phyloP scores from a whole-genome alignment of 805 yeast genomes.

The Metschnikowia proteae region DNA sequence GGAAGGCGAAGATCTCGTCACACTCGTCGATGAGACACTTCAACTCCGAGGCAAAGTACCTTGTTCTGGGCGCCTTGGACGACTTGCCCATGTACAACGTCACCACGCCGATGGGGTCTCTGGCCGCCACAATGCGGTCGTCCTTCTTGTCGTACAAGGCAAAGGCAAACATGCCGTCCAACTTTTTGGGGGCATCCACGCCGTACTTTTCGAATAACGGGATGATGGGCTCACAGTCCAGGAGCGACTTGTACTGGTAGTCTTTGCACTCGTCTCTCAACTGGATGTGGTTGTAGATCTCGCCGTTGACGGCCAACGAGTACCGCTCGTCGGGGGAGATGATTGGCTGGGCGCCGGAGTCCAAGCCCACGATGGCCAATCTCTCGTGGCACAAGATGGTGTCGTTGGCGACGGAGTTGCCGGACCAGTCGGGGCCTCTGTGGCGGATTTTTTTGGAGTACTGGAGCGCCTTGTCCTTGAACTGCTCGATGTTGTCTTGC shows the following conservation, averaged over 20 bases:
- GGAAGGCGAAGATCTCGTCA: conserved; percentile 89
- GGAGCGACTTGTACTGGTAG: conserved; percentile 77
- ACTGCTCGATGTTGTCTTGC: conserved; percentile 73
- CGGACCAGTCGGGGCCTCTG: conserved; percentile 99
- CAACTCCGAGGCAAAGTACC: conserved; percentile 90
- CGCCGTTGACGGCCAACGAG: conserved; percentile 90
- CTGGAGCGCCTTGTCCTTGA: conserved; percentile 85
- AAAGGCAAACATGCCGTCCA: conserved; percentile 99
- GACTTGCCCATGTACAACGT: conserved; percentile 93
- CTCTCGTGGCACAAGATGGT: conserved; percentile 93
- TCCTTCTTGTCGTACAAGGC: conserved; percentile 78
- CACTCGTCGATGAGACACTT: conserved; percentile 93
- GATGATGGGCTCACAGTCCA: conserved; percentile 97
- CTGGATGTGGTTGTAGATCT: conserved; percentile 93
- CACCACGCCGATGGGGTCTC: conserved; percentile 98
- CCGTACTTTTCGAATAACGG: conserved; percentile 87
- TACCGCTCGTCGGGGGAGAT: conserved; percentile 70
- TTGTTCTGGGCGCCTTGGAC: conserved; percentile 63
- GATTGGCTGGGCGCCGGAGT: conserved; percentile 98
- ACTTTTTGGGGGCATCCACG: conserved; percentile 82
- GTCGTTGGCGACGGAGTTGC: conserved; percentile 80
- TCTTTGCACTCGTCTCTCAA: conserved; percentile 71
- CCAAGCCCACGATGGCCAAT: conserved; percentile 95
- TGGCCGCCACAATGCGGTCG: conserved; percentile 91
- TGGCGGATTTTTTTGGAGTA: conserved; percentile 92